These are phyloP conservation scores for Anisodus tanguticus DNA, from an alignment of 257 asterid species.

Conservation along the genomic window DNA sequence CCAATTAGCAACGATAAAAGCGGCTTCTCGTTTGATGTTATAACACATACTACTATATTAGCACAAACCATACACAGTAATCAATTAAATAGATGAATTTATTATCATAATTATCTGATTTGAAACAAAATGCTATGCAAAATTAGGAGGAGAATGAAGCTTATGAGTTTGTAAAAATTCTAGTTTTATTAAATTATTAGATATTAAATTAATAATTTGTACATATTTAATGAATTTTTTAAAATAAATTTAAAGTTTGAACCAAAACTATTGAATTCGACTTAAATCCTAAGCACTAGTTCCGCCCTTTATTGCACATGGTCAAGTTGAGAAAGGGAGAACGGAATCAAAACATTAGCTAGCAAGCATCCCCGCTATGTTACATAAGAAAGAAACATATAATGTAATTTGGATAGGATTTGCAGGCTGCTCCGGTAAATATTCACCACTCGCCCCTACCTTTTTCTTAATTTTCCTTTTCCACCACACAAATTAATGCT, in stretches of 20 bases:
- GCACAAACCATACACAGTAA: no score
- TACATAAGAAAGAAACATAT: constrained; percentile 6
- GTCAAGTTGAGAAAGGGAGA: constrained; percentile 15
- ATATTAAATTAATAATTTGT: neutral
- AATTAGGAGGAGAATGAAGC: neutral
- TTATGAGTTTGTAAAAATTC: no score
- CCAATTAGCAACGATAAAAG: no score
- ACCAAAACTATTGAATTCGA: neutral
- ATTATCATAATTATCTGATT: neutral
- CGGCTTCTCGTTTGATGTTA: no score
- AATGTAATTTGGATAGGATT: constrained; percentile 24
- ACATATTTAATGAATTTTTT: neutral
- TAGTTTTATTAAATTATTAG: no score
- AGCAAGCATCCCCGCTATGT: constrained; percentile 16
- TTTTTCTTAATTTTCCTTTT: neutral
- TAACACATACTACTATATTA: no score
- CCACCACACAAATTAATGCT: neutral
- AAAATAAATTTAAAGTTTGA: neutral
- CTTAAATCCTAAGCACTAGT: fast-evolving
- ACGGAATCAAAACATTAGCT: neutral
- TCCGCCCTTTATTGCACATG: neutral
- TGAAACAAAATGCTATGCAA: neutral
- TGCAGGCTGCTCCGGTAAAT: neutral
- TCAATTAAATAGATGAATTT: no score
- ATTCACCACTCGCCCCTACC: constrained; percentile 19